These are phyloP conservation scores for Sarcomyxa edulis DNA, from an alignment of 768 basidiomycete genomes.

Conservation along the genomic window DNA sequence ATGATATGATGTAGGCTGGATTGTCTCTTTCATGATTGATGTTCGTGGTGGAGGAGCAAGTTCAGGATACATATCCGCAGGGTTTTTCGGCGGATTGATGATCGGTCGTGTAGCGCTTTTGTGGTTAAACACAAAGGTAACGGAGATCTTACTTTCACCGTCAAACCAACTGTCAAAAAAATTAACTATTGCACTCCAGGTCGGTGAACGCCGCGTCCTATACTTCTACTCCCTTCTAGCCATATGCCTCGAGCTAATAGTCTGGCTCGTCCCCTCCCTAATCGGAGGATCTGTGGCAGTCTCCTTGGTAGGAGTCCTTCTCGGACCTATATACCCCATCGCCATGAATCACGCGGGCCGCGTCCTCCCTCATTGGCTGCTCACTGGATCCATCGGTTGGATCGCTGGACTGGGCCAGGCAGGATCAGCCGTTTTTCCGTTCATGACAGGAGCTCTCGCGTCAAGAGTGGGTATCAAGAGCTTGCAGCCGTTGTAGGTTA, in stretches of 20 bases:
- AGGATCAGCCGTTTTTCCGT: constrained; percentile 68
- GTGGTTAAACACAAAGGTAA: constrained; percentile 50
- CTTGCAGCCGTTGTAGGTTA: constrained; percentile 56
- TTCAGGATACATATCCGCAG: constrained; percentile 53
- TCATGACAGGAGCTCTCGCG: constrained; percentile 67
- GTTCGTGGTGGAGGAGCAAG: constrained; percentile 39
- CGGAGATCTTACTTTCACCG: constrained; percentile 1
- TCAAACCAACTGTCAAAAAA: background rate
- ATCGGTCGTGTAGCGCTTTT: constrained; percentile 51
- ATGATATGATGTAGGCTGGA: constrained; percentile 56
- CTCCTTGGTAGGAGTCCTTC: constrained; percentile 56
- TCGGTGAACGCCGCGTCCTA: constrained; percentile 51
- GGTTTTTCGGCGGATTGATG: constrained; percentile 54
- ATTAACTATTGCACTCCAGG: too few species aligned
- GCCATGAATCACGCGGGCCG: constrained; percentile 66
- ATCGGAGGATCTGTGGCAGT: constrained; percentile 61
- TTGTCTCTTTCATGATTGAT: constrained; percentile 52
- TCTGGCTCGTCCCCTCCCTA: constrained; percentile 68
- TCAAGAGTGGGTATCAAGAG: constrained; percentile 54
- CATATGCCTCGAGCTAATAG: constrained; percentile 55
- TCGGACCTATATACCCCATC: constrained; percentile 77
- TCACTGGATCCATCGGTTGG: constrained; percentile 63
- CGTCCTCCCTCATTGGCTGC: constrained; percentile 66
- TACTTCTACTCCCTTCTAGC: constrained; percentile 47
- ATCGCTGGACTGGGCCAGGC: constrained; percentile 66